These are phyloP conservation scores for Hygrocybe punicea DNA, from an alignment of 768 basidiomycete genomes.

Conservation along the genomic window DNA sequence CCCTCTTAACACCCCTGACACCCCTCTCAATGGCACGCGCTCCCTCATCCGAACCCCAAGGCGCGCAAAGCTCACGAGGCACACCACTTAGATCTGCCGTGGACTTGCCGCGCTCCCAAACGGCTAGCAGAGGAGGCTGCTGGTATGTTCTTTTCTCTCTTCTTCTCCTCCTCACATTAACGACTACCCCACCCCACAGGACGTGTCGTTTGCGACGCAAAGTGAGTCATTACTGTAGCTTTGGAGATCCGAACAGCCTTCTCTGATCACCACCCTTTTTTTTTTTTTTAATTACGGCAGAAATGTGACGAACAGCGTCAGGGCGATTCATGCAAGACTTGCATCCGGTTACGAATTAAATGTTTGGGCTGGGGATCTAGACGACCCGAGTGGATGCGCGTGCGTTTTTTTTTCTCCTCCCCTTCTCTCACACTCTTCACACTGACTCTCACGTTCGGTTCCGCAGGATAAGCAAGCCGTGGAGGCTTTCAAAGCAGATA, in stretches of 20 bases:
- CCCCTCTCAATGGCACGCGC: slow-evolving; percentile 36
- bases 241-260: neutral
- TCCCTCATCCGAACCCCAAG: slow-evolving; percentile 22
- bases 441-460: slow-evolving; percentile 8
- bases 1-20: slow-evolving; percentile 41
- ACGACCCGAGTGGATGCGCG: slow-evolving; percentile 88
- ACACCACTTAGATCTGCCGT: slow-evolving; percentile 48
- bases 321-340: slow-evolving; percentile 77
- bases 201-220: slow-evolving; percentile 82
- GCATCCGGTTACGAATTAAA: slow-evolving; percentile 72
- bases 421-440: slow-evolving; percentile 16
- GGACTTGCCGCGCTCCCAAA: slow-evolving; percentile 51
- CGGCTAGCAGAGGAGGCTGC: slow-evolving; percentile 71
- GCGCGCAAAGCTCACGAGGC: slow-evolving; percentile 34
- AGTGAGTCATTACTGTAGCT: slow-evolving; percentile 49
- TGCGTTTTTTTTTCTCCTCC: slow-evolving; percentile 34
- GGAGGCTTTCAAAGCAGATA: slow-evolving; percentile 77
- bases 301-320: slow-evolving; percentile 88
- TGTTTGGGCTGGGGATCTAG: slow-evolving; percentile 84
- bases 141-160: slow-evolving; percentile 50
- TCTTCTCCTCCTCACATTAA: slow-evolving; percentile 8
- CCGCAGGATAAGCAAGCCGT: slow-evolving; percentile 76
- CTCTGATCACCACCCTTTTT: neutral
- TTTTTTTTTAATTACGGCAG: slow-evolving; percentile 36
- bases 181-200: slow-evolving; percentile 47